Conservation (phyloP, 495 filamentous ascomycete genomes). For the Talaromyces wortmannii region DNA sequence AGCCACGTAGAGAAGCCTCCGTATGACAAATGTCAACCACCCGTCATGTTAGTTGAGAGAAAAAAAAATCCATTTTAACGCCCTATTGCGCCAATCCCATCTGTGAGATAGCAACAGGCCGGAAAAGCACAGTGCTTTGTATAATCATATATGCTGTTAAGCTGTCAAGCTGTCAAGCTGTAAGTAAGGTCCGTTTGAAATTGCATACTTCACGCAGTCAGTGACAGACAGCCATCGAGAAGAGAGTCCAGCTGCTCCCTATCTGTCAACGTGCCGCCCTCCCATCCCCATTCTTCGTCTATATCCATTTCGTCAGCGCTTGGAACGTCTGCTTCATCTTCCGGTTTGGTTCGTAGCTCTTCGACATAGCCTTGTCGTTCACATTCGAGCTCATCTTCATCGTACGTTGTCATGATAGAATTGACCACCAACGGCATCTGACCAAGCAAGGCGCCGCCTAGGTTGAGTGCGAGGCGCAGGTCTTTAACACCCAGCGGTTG, state of each 20-base stretch:
- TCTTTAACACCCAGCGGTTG: slow-evolving; percentile 71
- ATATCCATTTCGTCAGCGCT: slow-evolving; percentile 54
- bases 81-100: slow-evolving; percentile 6
- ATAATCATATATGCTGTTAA: too few species aligned
- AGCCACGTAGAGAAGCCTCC: too few species aligned
- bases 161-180: too few species aligned
- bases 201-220: slow-evolving; percentile 27
- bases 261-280: slow-evolving; percentile 58
- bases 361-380: slow-evolving; percentile 39
- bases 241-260: slow-evolving; percentile 56
- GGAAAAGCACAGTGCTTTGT: too few species aligned
- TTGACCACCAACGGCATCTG: slow-evolving; percentile 71
- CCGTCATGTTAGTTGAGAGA: too few species aligned
- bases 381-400: slow-evolving; percentile 71
- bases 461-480: slow-evolving; percentile 63
- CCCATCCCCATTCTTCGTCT: slow-evolving; percentile 65
- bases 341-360: slow-evolving; percentile 11
- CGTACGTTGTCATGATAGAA: slow-evolving; percentile 62
- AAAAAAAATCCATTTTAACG: neutral
- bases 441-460: slow-evolving; percentile 66
- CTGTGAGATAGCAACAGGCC: neutral
- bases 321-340: slow-evolving; percentile 25
- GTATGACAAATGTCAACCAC: too few species aligned
- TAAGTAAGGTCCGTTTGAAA: too few species aligned
- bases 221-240: slow-evolving; percentile 56